phyloP scores from a whole-genome alignment of 345 rosid species.

The Brassica cretica region DNA sequence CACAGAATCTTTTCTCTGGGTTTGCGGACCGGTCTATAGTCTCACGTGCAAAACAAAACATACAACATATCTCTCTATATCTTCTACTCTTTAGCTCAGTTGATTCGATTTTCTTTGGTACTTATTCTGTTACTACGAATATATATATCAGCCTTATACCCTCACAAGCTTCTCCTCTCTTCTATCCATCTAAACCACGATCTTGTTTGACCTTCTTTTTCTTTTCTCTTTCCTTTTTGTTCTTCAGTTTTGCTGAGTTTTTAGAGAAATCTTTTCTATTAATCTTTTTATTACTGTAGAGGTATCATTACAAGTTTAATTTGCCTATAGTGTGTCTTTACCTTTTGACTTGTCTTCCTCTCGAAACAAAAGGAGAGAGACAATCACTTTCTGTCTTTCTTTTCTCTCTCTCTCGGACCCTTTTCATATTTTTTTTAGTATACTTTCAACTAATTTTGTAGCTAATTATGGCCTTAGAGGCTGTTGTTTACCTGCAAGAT shows the following conservation, averaged over 20 bases:
- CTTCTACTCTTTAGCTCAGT: constrained; percentile 18
- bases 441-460: not conserved
- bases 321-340: constrained; percentile 26
- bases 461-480: constrained; percentile 62
- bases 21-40: constrained; percentile 43
- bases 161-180: constrained; percentile 33
- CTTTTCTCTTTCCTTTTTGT: constrained; percentile 13
- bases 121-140: constrained; percentile 15
- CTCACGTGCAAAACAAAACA: constrained; percentile 44
- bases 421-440: constrained; percentile 13
- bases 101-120: constrained; percentile 19
- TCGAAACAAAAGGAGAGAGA: constrained; percentile 42
- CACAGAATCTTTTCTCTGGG: constrained; percentile 43
- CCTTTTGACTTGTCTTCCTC: constrained; percentile 41
- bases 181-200: constrained; percentile 26
- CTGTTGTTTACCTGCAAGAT: constrained; percentile 71
- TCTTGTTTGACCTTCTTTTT: constrained; percentile 25
- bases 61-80: constrained; percentile 19
- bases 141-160: constrained; percentile 19
- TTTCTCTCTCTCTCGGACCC: not conserved
- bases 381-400: constrained; percentile 38
- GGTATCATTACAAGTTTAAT: constrained; percentile 22
- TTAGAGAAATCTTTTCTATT: not conserved
- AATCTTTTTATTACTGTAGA: not conserved
- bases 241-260: not conserved